Conservation (phyloP, 805 yeast genomes). For the Kodamaea leandrae region DNA sequence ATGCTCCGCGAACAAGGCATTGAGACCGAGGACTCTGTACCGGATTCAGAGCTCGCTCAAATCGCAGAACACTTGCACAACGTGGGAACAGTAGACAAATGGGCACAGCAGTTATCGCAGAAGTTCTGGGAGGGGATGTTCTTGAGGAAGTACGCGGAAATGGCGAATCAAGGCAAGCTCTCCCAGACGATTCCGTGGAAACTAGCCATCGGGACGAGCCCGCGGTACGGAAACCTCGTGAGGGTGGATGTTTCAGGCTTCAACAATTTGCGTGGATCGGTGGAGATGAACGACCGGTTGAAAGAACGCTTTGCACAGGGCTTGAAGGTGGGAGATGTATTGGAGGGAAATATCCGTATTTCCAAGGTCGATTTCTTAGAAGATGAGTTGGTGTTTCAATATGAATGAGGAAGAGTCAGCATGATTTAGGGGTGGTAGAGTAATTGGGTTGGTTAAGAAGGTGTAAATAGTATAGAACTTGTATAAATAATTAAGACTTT, state of each 20-base stretch:
- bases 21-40: neutral
- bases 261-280: constrained; percentile 19
- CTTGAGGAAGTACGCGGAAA: constrained; percentile 25
- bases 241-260: constrained; percentile 28
- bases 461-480: too few relatives aligned
- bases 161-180: constrained; percentile 16
- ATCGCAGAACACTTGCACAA: constrained; percentile 31
- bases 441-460: too few relatives aligned
- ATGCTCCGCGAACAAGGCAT: constrained; percentile 5
- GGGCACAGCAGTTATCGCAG: constrained; percentile 23
- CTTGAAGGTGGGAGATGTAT: constrained; percentile 22
- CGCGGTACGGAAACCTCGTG: constrained; percentile 26
- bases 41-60: constrained; percentile 6
- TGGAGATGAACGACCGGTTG: constrained; percentile 21
- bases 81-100: constrained; percentile 26
- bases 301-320: constrained; percentile 20
- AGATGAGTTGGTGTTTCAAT: constrained; percentile 27
- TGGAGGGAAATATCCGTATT: constrained; percentile 19
- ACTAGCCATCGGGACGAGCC: constrained; percentile 21
- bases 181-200: constrained; percentile 18
- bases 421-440: neutral
- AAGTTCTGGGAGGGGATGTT: constrained; percentile 40
- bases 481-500: too few relatives aligned
- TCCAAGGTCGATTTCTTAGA: constrained; percentile 35
- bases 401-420: neutral